Evolutionary conservation across 345 rosid genomes (phyloP).

Genomic region (Hibiscus mutabilis): DNA sequence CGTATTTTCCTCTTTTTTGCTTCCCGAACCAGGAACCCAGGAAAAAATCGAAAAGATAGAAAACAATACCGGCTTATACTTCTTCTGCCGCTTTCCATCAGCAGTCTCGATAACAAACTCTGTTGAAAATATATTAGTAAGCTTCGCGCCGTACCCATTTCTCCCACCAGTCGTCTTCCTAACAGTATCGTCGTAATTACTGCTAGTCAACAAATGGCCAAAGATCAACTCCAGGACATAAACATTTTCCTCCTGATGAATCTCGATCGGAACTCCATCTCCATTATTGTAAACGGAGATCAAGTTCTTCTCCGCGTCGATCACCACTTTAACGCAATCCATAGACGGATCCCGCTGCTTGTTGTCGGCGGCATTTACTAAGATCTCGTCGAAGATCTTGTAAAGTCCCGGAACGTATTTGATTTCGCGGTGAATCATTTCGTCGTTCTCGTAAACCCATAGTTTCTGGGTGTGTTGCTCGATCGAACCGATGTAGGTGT

Average conservation of each 20-base stretch:
- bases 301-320: constrained; percentile 59
- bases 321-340: constrained; percentile 66
- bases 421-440: constrained; percentile 60
- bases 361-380: constrained; percentile 93
- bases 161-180: constrained; percentile 98
- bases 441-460: constrained; percentile 74
- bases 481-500: constrained; percentile 91
- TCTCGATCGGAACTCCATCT: constrained; percentile 88
- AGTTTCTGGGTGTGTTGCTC: constrained; percentile 82
- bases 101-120: constrained; percentile 92
- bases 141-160: constrained; percentile 95
- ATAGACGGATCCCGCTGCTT: constrained; percentile 82
- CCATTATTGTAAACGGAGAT: constrained; percentile 85
- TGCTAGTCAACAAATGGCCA: constrained; percentile 85
- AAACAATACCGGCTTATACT: constrained; percentile 54
- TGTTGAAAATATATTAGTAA: constrained; percentile 78
- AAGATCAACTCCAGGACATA: constrained; percentile 92
- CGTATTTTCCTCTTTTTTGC: no score
- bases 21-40: no score
- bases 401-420: constrained; percentile 91
- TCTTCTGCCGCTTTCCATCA: constrained; percentile 66
- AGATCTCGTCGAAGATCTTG: constrained; percentile 94
- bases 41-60: neutral
- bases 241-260: constrained; percentile 85
- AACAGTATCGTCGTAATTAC: constrained; percentile 69